Evolutionary conservation across 2,329 filamentous ascomycete genomes (phyloP).

Genomic region (Stagonosporopsis vannaccii): DNA sequence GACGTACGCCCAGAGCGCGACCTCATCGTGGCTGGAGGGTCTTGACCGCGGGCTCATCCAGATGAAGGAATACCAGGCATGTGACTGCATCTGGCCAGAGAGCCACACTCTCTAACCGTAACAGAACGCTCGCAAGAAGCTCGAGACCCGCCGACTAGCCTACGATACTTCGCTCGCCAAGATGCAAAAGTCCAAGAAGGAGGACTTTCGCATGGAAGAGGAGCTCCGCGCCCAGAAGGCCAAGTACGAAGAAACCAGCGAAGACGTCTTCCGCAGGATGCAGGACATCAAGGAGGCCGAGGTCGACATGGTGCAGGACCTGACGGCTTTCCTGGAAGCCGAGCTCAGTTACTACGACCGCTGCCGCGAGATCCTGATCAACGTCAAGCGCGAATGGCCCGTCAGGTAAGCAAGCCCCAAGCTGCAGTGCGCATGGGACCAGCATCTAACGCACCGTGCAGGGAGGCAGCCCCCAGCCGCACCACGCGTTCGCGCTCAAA

Average conservation of each 20-base stretch:
- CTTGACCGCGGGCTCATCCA: conserved; percentile 87
- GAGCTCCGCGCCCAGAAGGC: conserved; percentile 89
- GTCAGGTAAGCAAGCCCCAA: conserved; percentile 57
- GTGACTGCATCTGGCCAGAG: conserved; percentile 30
- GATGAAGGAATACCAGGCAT: conserved; percentile 97
- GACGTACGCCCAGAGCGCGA: conserved; percentile 78
- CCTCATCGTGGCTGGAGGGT: conserved; percentile 87
- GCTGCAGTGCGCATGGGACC: background rate
- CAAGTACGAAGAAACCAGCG: conserved; percentile 94
- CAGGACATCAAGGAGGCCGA: conserved; percentile 95
- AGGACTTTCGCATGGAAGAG: conserved; percentile 92
- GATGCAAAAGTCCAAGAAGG: conserved; percentile 91
- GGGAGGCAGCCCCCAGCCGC: conserved; percentile 47
- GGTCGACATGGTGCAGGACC: conserved; percentile 78
- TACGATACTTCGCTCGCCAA: conserved; percentile 91
- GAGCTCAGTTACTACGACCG: conserved; percentile 92
- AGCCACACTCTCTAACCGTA: conserved; percentile 20
- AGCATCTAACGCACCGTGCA: conserved; percentile 29
- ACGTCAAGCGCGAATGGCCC: conserved; percentile 74
- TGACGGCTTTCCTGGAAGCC: conserved; percentile 83
- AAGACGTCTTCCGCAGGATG: conserved; percentile 92
- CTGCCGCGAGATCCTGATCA: conserved; percentile 81
- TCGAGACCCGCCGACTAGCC: conserved; percentile 85
- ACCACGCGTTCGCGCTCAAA: conserved; percentile 65
- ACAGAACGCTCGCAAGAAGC: conserved; percentile 85